Conservation (phyloP, 495 filamentous ascomycete genomes). For the Podospora comata region DNA sequence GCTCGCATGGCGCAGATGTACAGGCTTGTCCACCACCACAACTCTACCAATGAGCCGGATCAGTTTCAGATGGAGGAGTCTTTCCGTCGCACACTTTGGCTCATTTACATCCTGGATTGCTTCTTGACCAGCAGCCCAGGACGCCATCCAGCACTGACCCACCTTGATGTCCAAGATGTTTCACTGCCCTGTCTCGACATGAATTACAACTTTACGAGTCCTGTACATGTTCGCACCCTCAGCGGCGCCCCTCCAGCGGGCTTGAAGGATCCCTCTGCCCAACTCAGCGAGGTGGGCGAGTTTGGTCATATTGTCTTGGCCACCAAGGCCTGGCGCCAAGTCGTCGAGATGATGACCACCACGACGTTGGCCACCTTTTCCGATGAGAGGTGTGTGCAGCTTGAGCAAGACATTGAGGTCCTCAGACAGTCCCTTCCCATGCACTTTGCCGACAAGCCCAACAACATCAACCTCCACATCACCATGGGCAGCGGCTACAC, state of each 20-base stretch:
- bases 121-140: constrained; percentile 54
- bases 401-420: constrained; percentile 45
- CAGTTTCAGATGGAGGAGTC: constrained; percentile 52
- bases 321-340: constrained; percentile 51
- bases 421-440: constrained; percentile 45
- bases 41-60: constrained; percentile 42
- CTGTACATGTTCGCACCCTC: constrained; percentile 46
- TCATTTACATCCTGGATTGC: constrained; percentile 53
- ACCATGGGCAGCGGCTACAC: constrained; percentile 53
- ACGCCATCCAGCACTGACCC: constrained; percentile 46
- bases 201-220: constrained; percentile 50
- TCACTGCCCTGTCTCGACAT: constrained; percentile 49
- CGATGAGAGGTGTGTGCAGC: constrained; percentile 41
- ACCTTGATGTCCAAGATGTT: constrained; percentile 45
- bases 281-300: constrained; percentile 46
- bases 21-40: constrained; percentile 46
- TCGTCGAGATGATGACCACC: constrained; percentile 51
- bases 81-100: constrained; percentile 50
- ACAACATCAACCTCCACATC: constrained; percentile 51
- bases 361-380: constrained; percentile 44
- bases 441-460: constrained; percentile 50
- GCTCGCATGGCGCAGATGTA: constrained; percentile 53
- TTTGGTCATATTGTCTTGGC: constrained; percentile 52
- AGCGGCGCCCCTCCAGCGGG: constrained; percentile 35
- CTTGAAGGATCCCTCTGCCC: constrained; percentile 32